A percentile compares a stretch with the other conserved stretches of the same genome.
Evolutionary conservation across 1,139 yeast genomes (phyloP).

Genomic region (Tardiomyces depauwii): DNA sequence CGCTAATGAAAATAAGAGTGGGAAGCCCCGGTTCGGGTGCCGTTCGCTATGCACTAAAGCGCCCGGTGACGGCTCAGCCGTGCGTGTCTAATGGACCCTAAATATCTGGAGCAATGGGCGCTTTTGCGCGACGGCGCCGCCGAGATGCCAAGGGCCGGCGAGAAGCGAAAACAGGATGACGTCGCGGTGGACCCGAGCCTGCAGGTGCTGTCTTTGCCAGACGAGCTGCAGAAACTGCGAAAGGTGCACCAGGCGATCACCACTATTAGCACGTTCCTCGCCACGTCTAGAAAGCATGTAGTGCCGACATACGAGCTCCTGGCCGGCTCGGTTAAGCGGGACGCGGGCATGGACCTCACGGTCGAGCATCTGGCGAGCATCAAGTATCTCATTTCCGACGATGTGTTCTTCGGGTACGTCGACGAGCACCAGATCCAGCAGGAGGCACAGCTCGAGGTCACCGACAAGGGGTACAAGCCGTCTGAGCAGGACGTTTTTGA

Average conservation of each 20-base stretch:
- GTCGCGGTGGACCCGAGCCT: not conserved
- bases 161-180: not conserved
- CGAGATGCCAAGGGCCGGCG: too few relatives aligned
- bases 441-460: constrained; percentile 8
- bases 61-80: too few relatives aligned
- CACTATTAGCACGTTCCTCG: constrained; percentile 33
- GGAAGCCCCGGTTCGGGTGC: too few relatives aligned
- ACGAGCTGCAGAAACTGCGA: not conserved
- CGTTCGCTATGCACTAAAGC: too few relatives aligned
- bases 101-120: too few relatives aligned
- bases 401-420: constrained; percentile 59
- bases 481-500: constrained; percentile 40
- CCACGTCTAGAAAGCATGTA: constrained; percentile 40
- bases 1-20: too few relatives aligned
- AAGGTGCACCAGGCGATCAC: not conserved
- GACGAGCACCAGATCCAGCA: constrained; percentile 24
- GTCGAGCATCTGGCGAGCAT: constrained; percentile 52
- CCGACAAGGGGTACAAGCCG: constrained; percentile 22
- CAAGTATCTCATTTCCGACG: constrained; percentile 53
- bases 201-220: not conserved
- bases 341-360: constrained; percentile 14
- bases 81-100: too few relatives aligned
- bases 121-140: too few relatives aligned
- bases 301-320: constrained; percentile 43
- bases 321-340: constrained; percentile 36